phyloP scores from a whole-genome alignment of 129 eudicot species.

The Chrysanthemum lavandulifolium region DNA sequence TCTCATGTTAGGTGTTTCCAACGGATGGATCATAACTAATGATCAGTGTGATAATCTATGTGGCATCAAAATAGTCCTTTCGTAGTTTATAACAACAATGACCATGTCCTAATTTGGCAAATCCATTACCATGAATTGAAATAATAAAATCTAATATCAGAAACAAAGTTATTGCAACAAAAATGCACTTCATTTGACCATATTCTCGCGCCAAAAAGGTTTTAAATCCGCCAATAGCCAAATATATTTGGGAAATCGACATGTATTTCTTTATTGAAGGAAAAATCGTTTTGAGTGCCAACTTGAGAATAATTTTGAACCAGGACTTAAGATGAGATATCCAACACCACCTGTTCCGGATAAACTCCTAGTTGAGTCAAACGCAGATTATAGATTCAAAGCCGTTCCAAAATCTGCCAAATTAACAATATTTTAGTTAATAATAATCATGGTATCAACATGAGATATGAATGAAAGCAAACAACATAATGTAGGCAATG shows the following conservation, averaged over 20 bases:
- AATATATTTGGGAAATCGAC: conserved; percentile 26
- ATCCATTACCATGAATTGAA: background rate
- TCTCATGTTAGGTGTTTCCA: no score
- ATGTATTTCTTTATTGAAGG: conserved; percentile 27
- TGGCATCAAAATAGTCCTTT: no score
- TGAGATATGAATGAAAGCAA: conserved; percentile 5
- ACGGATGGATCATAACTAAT: no score
- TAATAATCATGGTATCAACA: conserved; percentile 1
- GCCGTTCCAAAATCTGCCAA: conserved; percentile 30
- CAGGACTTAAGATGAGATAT: conserved; percentile 16
- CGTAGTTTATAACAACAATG: no score
- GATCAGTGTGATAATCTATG: no score
- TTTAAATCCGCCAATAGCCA: background rate
- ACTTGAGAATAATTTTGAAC: conserved; percentile 13
- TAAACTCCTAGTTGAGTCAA: background rate
- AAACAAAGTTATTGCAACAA: background rate
- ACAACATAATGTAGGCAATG: background rate
- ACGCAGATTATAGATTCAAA: conserved; percentile 11
- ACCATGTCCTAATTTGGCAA: conserved; percentile 1
- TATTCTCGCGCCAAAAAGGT: conserved; percentile 12
- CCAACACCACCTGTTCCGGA: conserved; percentile 4
- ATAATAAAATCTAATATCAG: background rate
- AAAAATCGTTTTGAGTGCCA: background rate
- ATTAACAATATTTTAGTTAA: background rate
- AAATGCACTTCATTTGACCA: background rate